Base-by-base conservation (phyloP, 2,329 filamentous ascomycete genomes). In the Sporothrix dimorphospora region DNA sequence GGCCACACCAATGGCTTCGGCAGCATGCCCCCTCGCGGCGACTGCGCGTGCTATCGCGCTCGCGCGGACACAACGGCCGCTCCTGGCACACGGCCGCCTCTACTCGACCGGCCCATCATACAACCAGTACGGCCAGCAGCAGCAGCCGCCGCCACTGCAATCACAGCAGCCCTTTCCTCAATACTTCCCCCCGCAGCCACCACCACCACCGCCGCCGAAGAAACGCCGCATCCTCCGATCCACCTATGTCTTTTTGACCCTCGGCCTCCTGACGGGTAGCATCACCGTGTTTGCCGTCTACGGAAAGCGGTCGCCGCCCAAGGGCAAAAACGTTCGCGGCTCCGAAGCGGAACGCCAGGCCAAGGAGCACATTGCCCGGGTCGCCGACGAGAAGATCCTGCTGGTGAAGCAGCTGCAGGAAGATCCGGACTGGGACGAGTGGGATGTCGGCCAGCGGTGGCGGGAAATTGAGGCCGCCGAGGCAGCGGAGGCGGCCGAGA, bases 341-440 rank as follows among this genome's bases (percentile, higher is more conserved):
- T 72, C 72, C 30, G 27, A 67, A 0, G 63, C 38, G 1, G 75
- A 76, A 45, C 34, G 12, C 19, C 47, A 19, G 5, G 19, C 34
- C 2, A 51, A 59, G 12, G 71, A 59, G 16, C 6, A 11, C 9
- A 65, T 75, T 49, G 30, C 24, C 5, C 57, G 4, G 24, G 30
- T 14, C 59, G 47, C 45, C 53, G 68, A 53, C 1, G 19, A 34
- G 12, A 12, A 24, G 30, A 42, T 75, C 21, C 71, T 73, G 16
- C 3, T 74, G 72, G n/a, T 79, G 72, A 16, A 19, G 73, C 9
- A 27, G 66, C 63, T 75, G 19, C 45, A 57, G 40, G 38, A 42
- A 21, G 66, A 75, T 30, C 74, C 74, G 38, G 71, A 66, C 38
- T 76, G 75, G 74, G 67, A 57, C 68, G 71, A 73, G 47, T 75